phyloP scores from a whole-genome alignment of 805 yeast species.

The Hanseniaspora osmophila region DNA sequence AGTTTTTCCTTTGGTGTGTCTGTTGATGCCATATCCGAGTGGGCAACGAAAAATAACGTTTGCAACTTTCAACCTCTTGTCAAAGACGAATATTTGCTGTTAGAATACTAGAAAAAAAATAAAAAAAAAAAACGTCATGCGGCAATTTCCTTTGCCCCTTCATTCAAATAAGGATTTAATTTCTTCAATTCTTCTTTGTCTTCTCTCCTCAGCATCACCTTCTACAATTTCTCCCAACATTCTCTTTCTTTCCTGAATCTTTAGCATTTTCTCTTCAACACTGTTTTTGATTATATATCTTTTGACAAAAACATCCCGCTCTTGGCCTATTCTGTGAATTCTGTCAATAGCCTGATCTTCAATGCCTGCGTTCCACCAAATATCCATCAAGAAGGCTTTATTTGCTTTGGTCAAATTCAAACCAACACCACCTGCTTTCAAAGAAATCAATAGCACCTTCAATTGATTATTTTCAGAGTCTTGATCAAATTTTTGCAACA shows the following conservation, averaged over 20 bases:
- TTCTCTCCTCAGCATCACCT: constrained; percentile 59
- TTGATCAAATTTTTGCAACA: constrained; percentile 49
- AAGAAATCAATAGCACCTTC: constrained; percentile 45
- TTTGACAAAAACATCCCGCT: constrained; percentile 61
- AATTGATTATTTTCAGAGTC: constrained; percentile 35
- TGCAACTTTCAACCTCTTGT: constrained; percentile 7
- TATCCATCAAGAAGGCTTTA: constrained; percentile 83
- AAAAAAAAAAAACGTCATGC: not conserved
- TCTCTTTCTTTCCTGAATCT: constrained; percentile 65
- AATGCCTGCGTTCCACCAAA: constrained; percentile 95
- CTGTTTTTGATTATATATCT: constrained; percentile 54
- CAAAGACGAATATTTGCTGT: constrained; percentile 16
- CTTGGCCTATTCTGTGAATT: constrained; percentile 89
- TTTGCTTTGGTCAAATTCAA: constrained; percentile 88
- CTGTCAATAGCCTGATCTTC: constrained; percentile 97
- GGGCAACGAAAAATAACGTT: constrained; percentile 7
- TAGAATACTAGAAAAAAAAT: constrained; percentile 10
- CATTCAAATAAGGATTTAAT: constrained; percentile 49
- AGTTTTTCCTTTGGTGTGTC: not conserved
- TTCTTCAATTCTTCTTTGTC: constrained; percentile 57
- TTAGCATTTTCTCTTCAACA: constrained; percentile 81
- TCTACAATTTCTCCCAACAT: constrained; percentile 71
- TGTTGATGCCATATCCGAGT: constrained; percentile 5
- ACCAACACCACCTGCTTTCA: constrained; percentile 93
- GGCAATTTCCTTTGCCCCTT: no score